Conservation (phyloP, 805 yeast genomes). For the Metschnikowia drakensbergensis region DNA sequence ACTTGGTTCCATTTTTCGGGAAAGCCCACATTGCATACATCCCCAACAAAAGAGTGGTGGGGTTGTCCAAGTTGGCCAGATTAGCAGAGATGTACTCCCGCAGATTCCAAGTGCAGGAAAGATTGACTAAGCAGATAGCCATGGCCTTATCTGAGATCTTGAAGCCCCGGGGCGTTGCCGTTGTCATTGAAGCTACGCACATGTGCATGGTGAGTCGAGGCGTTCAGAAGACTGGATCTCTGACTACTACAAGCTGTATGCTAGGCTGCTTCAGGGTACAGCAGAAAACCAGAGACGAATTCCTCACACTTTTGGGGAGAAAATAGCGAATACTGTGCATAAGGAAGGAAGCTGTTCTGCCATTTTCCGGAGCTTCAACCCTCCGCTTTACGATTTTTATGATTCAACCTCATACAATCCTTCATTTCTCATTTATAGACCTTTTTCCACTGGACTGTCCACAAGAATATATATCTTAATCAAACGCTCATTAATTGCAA, state of each 20-base stretch:
- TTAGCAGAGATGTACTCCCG: constrained; percentile 96
- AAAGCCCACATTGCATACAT: constrained; percentile 98
- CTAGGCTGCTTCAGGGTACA: constrained; percentile 91
- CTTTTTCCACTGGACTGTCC: background rate
- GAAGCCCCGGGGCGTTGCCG: constrained; percentile 96
- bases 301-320: constrained; percentile 73
- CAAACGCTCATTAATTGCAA: background rate
- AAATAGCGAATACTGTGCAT: constrained; percentile 4
- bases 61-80: constrained; percentile 88
- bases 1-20: constrained; percentile 94
- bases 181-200: constrained; percentile 94
- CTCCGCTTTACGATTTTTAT: constrained; percentile 3
- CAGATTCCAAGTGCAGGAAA: constrained; percentile 95
- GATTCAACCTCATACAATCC: constrained; percentile 4
- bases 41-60: constrained; percentile 89
- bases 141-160: constrained; percentile 89
- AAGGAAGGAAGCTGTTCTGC: background rate
- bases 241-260: constrained; percentile 95
- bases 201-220: constrained; percentile 99
- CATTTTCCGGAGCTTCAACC: constrained; percentile 2
- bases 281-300: constrained; percentile 95
- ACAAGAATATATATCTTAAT: background rate
- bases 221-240: constrained; percentile 90
- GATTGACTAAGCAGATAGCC: constrained; percentile 95
- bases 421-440: constrained; percentile 6